These are phyloP conservation scores for Fraxinus excelsior DNA, from an alignment of 257 asterid species.

Conservation along the genomic window DNA sequence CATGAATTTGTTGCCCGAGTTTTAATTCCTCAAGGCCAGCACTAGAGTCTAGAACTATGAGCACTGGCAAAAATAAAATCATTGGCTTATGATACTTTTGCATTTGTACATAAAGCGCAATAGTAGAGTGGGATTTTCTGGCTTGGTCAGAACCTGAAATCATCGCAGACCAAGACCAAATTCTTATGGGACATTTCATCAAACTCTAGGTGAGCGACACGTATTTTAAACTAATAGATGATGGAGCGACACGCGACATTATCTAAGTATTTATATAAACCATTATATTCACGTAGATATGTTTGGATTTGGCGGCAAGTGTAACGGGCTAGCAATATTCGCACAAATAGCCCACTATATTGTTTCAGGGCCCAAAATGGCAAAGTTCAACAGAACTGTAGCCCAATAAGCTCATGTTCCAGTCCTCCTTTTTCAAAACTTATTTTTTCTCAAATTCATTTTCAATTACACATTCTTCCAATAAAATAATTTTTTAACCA, in stretches of 20 bases:
- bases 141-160: conserved; percentile 69
- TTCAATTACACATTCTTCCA: too few relatives aligned
- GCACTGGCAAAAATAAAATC: conserved; percentile 62
- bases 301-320: not conserved
- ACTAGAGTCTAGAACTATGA: conserved; percentile 75
- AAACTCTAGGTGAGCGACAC: conserved; percentile 58
- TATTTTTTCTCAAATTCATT: too few relatives aligned
- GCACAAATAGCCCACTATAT: not conserved
- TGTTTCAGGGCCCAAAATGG: too few relatives aligned
- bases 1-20: conserved; percentile 67
- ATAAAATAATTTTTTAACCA: too few relatives aligned
- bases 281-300: not conserved
- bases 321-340: not conserved
- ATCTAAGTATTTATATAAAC: too few relatives aligned
- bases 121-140: conserved; percentile 41
- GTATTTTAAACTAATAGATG: too few relatives aligned
- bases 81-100: conserved; percentile 42
- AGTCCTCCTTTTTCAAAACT: too few relatives aligned
- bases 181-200: conserved; percentile 62
- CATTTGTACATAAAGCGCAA: conserved; percentile 50
- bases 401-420: too few relatives aligned
- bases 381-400: too few relatives aligned
- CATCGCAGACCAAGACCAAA: conserved; percentile 73
- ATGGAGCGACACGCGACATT: too few relatives aligned
- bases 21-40: conserved; percentile 43